Conservation (phyloP, 2,329 filamentous ascomycete species). For the Chaetomium globosum region DNA sequence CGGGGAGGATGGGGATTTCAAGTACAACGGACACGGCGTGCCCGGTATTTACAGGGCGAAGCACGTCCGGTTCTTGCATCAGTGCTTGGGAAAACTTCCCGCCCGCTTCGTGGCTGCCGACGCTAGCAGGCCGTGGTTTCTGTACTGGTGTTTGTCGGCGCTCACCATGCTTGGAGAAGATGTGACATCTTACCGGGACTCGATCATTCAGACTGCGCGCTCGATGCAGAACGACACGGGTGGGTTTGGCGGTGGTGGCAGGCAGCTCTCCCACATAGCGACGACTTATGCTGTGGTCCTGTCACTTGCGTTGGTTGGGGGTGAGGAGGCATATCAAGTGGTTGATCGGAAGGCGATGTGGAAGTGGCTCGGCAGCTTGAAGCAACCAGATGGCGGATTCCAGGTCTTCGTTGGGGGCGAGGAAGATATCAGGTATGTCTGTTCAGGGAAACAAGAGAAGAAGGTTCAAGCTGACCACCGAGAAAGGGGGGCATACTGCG, state of each 20-base stretch:
- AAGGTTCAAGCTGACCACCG: conserved; percentile 11
- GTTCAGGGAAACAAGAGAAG: conserved; percentile 16
- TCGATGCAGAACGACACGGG: conserved; percentile 81
- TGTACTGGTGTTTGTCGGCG: conserved; percentile 87
- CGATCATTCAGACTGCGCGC: conserved; percentile 72
- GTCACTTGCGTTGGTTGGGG: conserved; percentile 76
- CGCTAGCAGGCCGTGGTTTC: conserved; percentile 87
- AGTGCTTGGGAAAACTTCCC: conserved; percentile 64
- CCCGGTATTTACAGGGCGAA: conserved; percentile 69
- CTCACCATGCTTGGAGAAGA: conserved; percentile 78
- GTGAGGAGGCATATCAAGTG: conserved; percentile 69
- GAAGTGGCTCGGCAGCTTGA: conserved; percentile 84
- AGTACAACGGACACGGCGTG: conserved; percentile 71
- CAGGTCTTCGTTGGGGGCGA: conserved; percentile 83
- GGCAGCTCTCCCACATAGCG: conserved; percentile 85
- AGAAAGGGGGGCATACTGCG: conserved; percentile 83
- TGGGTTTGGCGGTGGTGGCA: conserved; percentile 92
- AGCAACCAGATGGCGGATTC: conserved; percentile 88
- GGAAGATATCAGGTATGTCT: conserved; percentile 79
- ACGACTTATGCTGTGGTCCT: conserved; percentile 84
- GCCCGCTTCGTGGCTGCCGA: conserved; percentile 73
- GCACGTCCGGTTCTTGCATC: conserved; percentile 65
- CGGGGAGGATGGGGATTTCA: conserved; percentile 51
- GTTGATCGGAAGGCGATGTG: conserved; percentile 85
- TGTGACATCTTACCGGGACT: conserved; percentile 64